Conservation (phyloP, 139 green algal genomes). For the Parachlorella kessleri region DNA sequence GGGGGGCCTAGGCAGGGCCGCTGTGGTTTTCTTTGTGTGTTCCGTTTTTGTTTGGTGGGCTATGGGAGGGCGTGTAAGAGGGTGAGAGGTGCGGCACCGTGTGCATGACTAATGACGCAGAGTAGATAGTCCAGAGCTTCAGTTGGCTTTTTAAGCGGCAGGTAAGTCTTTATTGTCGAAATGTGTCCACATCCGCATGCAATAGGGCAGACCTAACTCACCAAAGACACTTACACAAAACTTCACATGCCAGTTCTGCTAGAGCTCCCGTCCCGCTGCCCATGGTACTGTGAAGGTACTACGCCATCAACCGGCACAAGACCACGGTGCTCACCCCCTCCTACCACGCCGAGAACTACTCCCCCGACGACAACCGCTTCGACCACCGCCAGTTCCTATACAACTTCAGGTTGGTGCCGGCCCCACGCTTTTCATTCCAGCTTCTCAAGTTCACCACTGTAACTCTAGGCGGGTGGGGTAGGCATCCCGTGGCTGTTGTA, state of each 20-base stretch:
- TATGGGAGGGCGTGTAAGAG: too few relatives aligned
- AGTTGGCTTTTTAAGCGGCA: constrained; percentile 84
- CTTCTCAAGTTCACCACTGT: too few relatives aligned
- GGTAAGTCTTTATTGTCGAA: not conserved
- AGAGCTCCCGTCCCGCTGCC: too few relatives aligned
- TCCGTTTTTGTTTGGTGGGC: too few relatives aligned
- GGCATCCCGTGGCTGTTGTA: too few relatives aligned
- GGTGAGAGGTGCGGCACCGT: constrained; percentile 4
- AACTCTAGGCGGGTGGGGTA: too few relatives aligned
- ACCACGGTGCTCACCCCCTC: constrained; percentile 94
- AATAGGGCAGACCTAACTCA: constrained; percentile 2
- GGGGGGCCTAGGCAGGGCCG: too few relatives aligned
- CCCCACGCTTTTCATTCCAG: too few relatives aligned
- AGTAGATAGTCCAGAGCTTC: not conserved
- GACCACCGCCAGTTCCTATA: constrained; percentile 97
- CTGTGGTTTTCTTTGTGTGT: too few relatives aligned
- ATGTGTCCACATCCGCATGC: too few relatives aligned
- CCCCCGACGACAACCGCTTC: constrained; percentile 95
- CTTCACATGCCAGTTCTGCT: too few relatives aligned
- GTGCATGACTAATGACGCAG: not conserved
- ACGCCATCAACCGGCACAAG: constrained; percentile 97
- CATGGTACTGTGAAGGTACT: constrained; percentile 55
- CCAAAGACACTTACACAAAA: too few relatives aligned
- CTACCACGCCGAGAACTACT: constrained; percentile 98
- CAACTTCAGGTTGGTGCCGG: constrained; percentile 69